Percentiles rank a stretch among this genome's conserved stretches.
Conservation (phyloP, 768 basidiomycete genomes). For the Pleurotus giganteus region DNA sequence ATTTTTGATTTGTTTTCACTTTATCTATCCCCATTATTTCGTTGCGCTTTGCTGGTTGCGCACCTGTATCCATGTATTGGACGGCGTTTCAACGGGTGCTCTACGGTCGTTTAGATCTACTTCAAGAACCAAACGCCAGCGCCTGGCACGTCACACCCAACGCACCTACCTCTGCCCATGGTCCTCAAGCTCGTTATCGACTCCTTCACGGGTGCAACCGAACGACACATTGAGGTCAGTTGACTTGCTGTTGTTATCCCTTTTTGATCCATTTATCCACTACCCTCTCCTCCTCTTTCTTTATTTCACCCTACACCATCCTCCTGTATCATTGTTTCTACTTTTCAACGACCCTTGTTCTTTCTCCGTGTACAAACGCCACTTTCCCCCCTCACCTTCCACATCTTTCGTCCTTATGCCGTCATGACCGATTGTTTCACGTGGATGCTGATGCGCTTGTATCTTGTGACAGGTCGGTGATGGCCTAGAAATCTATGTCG, state of each 20-base stretch:
- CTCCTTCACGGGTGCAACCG: constrained; percentile 95
- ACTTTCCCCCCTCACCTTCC: constrained; percentile 11
- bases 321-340: not conserved
- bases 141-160: constrained; percentile 70
- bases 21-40: not conserved
- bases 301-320: constrained; percentile 5
- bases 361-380: not conserved
- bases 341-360: constrained; percentile 3
- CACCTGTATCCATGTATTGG: not conserved
- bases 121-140: constrained; percentile 91
- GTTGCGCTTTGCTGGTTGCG: not conserved
- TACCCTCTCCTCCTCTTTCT: constrained; percentile 10
- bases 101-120: constrained; percentile 68
- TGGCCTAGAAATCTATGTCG: constrained; percentile 89
- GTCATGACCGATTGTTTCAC: too few species aligned
- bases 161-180: constrained; percentile 74
- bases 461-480: constrained; percentile 74
- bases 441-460: constrained; percentile 13
- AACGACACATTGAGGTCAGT: constrained; percentile 93
- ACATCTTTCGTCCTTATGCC: constrained; percentile 11
- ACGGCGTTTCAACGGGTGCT: constrained; percentile 1
- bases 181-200: constrained; percentile 90
- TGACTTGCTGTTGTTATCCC: too few species aligned
- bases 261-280: constrained; percentile 1
- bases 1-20: constrained; percentile 21